A percentile compares a stretch with the other conserved stretches of the same genome.
These are phyloP conservation scores for Fagus crenata DNA, from an alignment of 306 rosid species.

Conservation along the genomic window DNA sequence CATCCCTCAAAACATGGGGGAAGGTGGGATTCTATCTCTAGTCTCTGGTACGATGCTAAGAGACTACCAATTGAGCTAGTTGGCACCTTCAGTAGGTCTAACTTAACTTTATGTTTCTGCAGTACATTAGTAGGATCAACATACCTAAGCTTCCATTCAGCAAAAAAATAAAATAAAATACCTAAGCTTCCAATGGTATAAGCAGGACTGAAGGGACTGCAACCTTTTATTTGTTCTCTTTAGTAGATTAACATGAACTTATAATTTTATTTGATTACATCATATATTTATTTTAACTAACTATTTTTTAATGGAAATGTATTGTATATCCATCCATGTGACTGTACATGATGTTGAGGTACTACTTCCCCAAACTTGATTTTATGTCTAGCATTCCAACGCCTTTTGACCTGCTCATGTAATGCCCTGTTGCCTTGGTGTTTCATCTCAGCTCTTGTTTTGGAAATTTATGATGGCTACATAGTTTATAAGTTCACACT, in stretches of 20 bases:
- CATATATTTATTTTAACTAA: not conserved
- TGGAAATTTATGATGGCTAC: not conserved
- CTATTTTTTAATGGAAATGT: not conserved
- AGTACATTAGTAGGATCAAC: not conserved
- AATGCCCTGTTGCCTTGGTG: not conserved
- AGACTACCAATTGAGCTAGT: not conserved
- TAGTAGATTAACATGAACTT: not conserved
- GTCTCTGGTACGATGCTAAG: not conserved
- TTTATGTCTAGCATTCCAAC: not conserved
- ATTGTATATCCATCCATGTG: not conserved
- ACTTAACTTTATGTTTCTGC: not conserved
- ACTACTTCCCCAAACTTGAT: not conserved
- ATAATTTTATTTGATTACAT: not conserved
- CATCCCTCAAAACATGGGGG: not conserved
- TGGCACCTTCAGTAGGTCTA: not conserved
- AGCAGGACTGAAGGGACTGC: not conserved
- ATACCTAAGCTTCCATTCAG: not conserved
- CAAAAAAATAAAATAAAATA: too few relatives aligned
- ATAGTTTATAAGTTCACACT: not conserved
- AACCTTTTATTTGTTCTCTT: not conserved
- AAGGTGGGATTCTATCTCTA: not conserved
- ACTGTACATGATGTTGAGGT: not conserved
- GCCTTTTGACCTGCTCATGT: not conserved
- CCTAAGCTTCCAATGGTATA: not conserved
- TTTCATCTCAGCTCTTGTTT: conserved; percentile 1